Evolutionary conservation across 257 asterid species (phyloP).

Genomic region (Salvia hispanica): DNA sequence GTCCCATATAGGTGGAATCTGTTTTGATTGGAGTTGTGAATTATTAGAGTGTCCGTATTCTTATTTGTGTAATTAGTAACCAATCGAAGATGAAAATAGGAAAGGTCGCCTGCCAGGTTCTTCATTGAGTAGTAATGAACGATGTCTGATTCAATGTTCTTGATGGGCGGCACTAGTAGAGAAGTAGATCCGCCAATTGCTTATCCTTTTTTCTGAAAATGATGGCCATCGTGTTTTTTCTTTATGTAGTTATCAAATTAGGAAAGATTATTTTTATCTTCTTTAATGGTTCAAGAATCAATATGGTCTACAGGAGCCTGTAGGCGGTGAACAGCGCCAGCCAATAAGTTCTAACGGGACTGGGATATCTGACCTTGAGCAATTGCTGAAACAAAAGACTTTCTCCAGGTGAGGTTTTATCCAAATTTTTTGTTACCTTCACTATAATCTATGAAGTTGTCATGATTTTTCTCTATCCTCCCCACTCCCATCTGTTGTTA

Average conservation of each 20-base stretch:
- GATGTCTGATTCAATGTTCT: not conserved
- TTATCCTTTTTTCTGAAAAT: not conserved
- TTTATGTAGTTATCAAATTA: not conserved
- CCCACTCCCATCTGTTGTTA: not conserved
- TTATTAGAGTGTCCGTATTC: not conserved
- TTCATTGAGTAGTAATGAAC: not conserved
- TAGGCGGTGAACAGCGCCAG: conserved; percentile 38
- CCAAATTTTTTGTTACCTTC: conserved; percentile 1
- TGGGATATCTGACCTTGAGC: conserved; percentile 64
- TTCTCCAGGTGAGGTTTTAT: conserved; percentile 53
- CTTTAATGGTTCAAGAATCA: conserved; percentile 34
- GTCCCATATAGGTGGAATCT: not conserved
- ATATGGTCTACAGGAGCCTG: conserved; percentile 40
- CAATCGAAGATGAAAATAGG: conserved; percentile 8
- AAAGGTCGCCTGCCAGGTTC: not conserved
- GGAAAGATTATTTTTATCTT: conserved; percentile 1
- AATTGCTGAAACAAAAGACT: conserved; percentile 60
- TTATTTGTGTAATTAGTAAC: not conserved
- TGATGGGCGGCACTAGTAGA: not conserved
- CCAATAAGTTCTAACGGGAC: conserved; percentile 28
- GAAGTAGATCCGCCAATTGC: not conserved
- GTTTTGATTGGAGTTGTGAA: not conserved
- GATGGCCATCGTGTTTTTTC: not conserved
- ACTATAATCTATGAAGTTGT: not conserved
- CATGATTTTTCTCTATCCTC: not conserved